These are phyloP conservation scores for Penicillium roqueforti DNA, from an alignment of 495 filamentous ascomycete genomes.

Conservation along the genomic window DNA sequence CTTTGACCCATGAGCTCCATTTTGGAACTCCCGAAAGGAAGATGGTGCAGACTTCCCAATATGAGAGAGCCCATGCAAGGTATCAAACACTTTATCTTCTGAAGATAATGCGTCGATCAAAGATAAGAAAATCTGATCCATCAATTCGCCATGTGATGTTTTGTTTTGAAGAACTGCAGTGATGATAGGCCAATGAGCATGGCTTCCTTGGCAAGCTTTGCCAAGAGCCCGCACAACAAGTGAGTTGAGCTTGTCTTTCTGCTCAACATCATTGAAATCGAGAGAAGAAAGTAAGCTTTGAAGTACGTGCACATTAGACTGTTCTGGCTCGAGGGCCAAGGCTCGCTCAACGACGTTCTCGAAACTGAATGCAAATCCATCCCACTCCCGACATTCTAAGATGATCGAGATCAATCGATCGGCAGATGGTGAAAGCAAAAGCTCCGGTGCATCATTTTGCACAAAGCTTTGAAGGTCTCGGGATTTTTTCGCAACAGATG, in stretches of 20 bases:
- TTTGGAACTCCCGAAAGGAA: conserved; percentile 37
- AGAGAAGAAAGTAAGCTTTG: conserved; percentile 40
- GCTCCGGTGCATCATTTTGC: conserved; percentile 43
- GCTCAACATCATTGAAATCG: conserved; percentile 37
- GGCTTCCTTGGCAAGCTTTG: conserved; percentile 37
- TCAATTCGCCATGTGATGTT: conserved; percentile 38
- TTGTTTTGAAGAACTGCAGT: conserved; percentile 44
- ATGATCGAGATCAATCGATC: conserved; percentile 42
- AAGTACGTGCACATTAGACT: conserved; percentile 37
- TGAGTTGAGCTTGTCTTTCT: conserved; percentile 29
- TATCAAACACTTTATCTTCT: conserved; percentile 27
- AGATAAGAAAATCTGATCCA: conserved; percentile 39
- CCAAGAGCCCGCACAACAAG: conserved; percentile 38
- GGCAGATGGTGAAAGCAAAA: conserved; percentile 54
- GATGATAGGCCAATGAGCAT: conserved; percentile 42
- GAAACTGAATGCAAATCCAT: conserved; percentile 38
- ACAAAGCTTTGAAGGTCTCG: conserved; percentile 40
- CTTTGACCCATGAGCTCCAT: conserved; percentile 45
- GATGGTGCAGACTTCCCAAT: conserved; percentile 36
- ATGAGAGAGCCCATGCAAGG: conserved; percentile 39
- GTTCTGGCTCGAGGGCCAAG: conserved; percentile 35
- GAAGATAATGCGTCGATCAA: conserved; percentile 37
- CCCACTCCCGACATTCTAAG: conserved; percentile 38
- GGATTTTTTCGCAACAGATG: conserved; percentile 34
- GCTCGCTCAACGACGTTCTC: conserved; percentile 37